Base-by-base conservation (phyloP, 164 flowering plant genomes). In the Paratinospora sagittata region DNA sequence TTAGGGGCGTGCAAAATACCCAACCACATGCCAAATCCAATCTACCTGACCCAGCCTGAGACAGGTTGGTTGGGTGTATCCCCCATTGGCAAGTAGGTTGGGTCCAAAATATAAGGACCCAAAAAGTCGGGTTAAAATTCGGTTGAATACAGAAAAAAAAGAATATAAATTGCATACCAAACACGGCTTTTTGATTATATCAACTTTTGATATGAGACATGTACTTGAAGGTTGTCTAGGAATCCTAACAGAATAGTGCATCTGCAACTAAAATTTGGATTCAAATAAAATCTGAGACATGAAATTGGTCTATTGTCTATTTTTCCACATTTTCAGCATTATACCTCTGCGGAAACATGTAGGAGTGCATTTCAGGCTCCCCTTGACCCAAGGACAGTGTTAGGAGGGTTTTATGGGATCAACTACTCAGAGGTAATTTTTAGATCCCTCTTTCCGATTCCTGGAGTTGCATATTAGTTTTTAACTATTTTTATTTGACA, bases 361-460 rank as follows among this genome's bases (percentile, higher is more conserved):
- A 77, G 83, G 90, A 91, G 96, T 82, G 98, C 98, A 55, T 93
- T 93, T 75, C 84, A 90, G 81, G 97, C 80, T n/a, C 98, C 98
- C 39, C 90, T 93, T 72, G 98, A 93, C 80, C 98, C 98, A 68
- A 93, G 89, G 79, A 89, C 96, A 27, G 88, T 87, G 43, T 80
- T 93, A 70, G 98, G 98, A 55, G 98, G 98, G 34, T 93, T 88
- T 73, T 74, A 88, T 61, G 96, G 88, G 52, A 90, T 79, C 76
- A 90, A 91, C 74, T 93, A 82, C 75, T 84, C 91, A 33, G 90
- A 90, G 96, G 98, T 93, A 82, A 69, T 72, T 30, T 43, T 72
- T 19, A 6, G 60, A 55, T 63, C 27, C 5, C 41, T 74, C 27
- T 0, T 33, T 26, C 62, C 27, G 30, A 55, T 72, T 19, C 66